Evolutionary conservation across 176 grass and related monocot species (phyloP), one percentile per base, ranked within the genome.

Genomic region (Lolium rigidum): DNA sequence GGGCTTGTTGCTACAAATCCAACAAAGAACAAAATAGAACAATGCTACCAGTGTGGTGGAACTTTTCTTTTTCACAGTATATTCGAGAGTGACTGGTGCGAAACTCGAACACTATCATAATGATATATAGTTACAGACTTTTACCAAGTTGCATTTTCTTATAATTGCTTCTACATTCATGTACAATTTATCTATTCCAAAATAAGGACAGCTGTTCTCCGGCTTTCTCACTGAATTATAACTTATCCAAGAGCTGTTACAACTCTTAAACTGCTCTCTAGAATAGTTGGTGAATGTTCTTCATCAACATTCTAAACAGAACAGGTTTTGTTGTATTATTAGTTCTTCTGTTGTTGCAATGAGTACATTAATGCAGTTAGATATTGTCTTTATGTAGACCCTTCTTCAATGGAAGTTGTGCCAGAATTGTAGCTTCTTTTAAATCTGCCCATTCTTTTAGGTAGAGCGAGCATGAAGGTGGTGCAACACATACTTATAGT

Each of bases 121-220:
- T 41, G 35, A 16, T 25, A 22, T 25, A 70, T 25, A 70, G 39
- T 21, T 25, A 13, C 6, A 13, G 25, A 44, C 1, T 82, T 11
- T 38, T 55, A 70, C 14, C 48, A 82, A 82, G 65, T 13, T 10
- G 20, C 65, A 25, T 57, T 79, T 82, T 26, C 50, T 44, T 57
- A 43, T 7, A 22, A 12, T 4, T 71, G 10, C n/a, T 51, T 81
- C 15, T 26, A 37, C 52, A 12, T 70, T 54, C 21, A n/a, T 9
- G 11, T 12, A 44, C 4, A 59, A 3, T 20, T 82, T 31, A 7
- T 24, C 21, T 25, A 26, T 81, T 14, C 22, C 41, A 1, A 61
- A n/a, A 35, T 1, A 35, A 77, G 43, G 35, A 69, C 35, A 25
- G 54, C 4, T 15, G 73, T 8, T 22, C 52, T 70, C 47, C 6